These are phyloP conservation scores for Thielaviopsis populi DNA, from an alignment of 2,329 filamentous ascomycete genomes.

Conservation along the genomic window DNA sequence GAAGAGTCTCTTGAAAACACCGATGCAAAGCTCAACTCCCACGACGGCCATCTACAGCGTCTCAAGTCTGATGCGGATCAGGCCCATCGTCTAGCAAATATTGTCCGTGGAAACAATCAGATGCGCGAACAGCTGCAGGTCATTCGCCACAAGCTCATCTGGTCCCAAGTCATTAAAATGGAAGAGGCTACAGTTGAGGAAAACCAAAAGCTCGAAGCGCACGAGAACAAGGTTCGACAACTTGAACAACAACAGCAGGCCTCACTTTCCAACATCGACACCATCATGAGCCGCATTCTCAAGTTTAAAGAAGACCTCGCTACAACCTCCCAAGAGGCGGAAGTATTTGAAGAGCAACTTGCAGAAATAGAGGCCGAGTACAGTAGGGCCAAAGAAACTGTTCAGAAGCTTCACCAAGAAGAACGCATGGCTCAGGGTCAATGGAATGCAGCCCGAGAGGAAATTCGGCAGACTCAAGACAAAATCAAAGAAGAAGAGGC, in stretches of 20 bases:
- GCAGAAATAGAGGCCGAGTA: conserved; percentile 18
- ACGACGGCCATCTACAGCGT: conserved; percentile 45
- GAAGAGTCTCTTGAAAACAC: conserved; percentile 64
- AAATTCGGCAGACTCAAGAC: conserved; percentile 30
- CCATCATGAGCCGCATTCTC: neutral
- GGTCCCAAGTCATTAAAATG: conserved; percentile 69
- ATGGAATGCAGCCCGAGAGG: conserved; percentile 37
- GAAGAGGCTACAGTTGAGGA: conserved; percentile 33
- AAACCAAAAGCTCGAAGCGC: neutral
- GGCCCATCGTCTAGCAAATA: conserved; percentile 48
- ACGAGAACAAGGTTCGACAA: neutral
- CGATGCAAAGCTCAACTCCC: conserved; percentile 44
- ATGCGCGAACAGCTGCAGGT: conserved; percentile 46
- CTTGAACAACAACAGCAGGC: neutral
- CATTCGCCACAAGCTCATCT: conserved; percentile 56
- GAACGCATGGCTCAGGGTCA: conserved; percentile 40
- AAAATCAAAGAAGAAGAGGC: conserved; percentile 41
- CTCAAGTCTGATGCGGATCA: conserved; percentile 44
- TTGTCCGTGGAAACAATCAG: conserved; percentile 49
- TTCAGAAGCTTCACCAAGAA: conserved; percentile 42
- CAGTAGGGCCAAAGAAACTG: conserved; percentile 26
- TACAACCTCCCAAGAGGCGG: conserved; percentile 20
- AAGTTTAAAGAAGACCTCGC: conserved; percentile 23
- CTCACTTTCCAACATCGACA: neutral
- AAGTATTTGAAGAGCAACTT: conserved; percentile 29